Base-by-base conservation (phyloP, 352 stramenopile species). In the Saprolegnia diclina region DNA sequence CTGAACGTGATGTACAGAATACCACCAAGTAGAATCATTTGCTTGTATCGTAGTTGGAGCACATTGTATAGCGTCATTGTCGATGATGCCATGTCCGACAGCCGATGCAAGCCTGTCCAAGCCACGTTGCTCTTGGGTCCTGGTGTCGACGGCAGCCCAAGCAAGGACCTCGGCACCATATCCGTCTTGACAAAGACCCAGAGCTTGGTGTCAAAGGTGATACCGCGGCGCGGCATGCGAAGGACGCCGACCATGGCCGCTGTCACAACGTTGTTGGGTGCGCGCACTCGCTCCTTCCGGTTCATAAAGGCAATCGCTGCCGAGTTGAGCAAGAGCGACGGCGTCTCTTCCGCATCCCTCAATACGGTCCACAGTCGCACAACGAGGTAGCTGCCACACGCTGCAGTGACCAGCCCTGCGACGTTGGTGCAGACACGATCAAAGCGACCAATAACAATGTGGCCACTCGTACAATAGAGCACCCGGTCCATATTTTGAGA, bases 401-500 rank as follows among this genome's bases (percentile, higher is more conserved):
- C 11, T n/a, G 19, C 11, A 9, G 35, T 10, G 35, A 26, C 13
- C 11, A 59, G 35, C 29, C 29, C 29, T 5, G 29, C 29, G 29
- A 35, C 2, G 29, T 35, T 35, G 29, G 29, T 5, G 29, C 5
- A 35, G 29, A 35, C 29, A 35, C 29, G 29, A 5, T 35, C 29
- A 4, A 42, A 10, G 35, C 4, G 24, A 59, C 35, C n/a, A 21
- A 26, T 24, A 4, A 13, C 13, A 46, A 52, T 13, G n/a, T 21
- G 14, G 3, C 63, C 46, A 29, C 32, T 59, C 14, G 37, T 38
- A 21, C 63, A 69, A 4, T 29, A 37, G 1, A 61, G 9, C 48
- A 53, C n/a, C 9, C 19, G 14, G 37, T 59, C 63, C 63, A 69
- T 62, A 21, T 61, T 59, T 32, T 18, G 9, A n/a, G 40, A 54